These are phyloP conservation scores for Nitzschia putrida DNA, from an alignment of 108 stramenopile genomes.

Conservation along the genomic window DNA sequence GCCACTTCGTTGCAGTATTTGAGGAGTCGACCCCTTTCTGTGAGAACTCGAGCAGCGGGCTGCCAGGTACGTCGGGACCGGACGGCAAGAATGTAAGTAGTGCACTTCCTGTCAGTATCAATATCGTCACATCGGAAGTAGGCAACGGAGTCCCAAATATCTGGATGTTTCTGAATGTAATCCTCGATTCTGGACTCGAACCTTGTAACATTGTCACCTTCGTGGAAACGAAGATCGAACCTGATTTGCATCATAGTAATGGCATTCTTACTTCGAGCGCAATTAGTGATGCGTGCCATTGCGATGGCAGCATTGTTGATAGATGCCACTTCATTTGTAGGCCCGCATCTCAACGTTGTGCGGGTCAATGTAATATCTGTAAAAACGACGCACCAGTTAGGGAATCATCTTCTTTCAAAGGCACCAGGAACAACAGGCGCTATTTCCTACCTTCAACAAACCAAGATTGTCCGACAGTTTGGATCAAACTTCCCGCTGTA, in stretches of 20 bases:
- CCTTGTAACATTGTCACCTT: slow-evolving; percentile 51
- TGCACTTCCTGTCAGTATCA: slow-evolving; percentile 49
- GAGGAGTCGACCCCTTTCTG: slow-evolving; percentile 48
- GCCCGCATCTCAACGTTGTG: slow-evolving; percentile 64
- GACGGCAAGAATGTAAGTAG: slow-evolving; percentile 44
- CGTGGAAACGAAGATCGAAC: slow-evolving; percentile 45
- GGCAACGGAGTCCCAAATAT: slow-evolving; percentile 59
- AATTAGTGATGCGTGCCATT: slow-evolving; percentile 67
- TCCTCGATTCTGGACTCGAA: slow-evolving; percentile 60
- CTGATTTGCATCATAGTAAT: slow-evolving; percentile 43
- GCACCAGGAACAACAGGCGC: no score
- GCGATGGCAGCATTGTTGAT: slow-evolving; percentile 68
- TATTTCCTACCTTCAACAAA: slow-evolving; percentile 70
- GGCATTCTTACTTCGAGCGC: slow-evolving; percentile 63
- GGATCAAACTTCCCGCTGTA: slow-evolving; percentile 19
- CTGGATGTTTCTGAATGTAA: slow-evolving; percentile 61
- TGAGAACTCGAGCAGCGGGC: slow-evolving; percentile 47
- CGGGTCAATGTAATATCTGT: slow-evolving; percentile 65
- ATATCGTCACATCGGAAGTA: slow-evolving; percentile 53
- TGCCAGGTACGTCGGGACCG: slow-evolving; percentile 76
- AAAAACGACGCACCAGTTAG: background rate
- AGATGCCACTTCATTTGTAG: slow-evolving; percentile 75
- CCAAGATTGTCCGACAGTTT: slow-evolving; percentile 55
- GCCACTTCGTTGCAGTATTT: slow-evolving; percentile 50
- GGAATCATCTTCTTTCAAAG: background rate